Evolutionary conservation across 1,284 basidiomycete genomes (phyloP), one percentile per base, ranked within the genome.

Genomic region (Pterula multifida): DNA sequence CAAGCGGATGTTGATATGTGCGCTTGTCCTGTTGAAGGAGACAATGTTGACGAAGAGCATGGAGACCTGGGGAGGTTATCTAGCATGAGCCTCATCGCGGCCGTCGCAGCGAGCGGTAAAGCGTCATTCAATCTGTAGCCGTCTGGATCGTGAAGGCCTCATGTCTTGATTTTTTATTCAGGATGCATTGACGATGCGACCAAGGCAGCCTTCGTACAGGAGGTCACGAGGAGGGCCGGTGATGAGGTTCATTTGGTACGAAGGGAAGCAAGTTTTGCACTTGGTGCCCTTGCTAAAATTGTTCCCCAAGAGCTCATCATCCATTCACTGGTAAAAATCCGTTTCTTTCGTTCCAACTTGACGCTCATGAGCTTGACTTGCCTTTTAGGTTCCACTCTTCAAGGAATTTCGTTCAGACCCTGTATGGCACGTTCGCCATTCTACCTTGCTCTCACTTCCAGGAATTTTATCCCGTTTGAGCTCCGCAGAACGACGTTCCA

Each of bases 11-110:
- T 17, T 9, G 4, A 4, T 17, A 22, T 22, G 6, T 4, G 6
- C 4, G 21, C 9, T 19, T 9, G 9, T 19, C 39, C 39, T 42
- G 21, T 19, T n/a, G 39, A 9, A 6, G 39, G 19, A 22, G 39
- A 42, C 9, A 17, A 9, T 42, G 39, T 11, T 42, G 19, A 25
- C 22, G 50, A 55, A 26, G 69, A 78, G 58, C 90, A 95, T 61
- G 90, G 88, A 12, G 82, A 88, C 1, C 77, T 94, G 15, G 94
- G 93, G 2, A 77, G 92, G 52, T 73, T 95, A 50, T 89, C 90
- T 3, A 92, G 91, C 54, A 91, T 97, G 85, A 93, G 90, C 61
- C 68, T 98, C 51, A 89, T 97, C 66, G 90, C 90, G 28, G 86
- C 89, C 3, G 81, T 92, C 26, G 77, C 83, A 26, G 82, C 85